Percentiles rank a stretch among this genome's conserved stretches.
These are phyloP conservation scores for Phoma sp. DNA, from an alignment of 2,329 filamentous ascomycete genomes.

Conservation along the genomic window DNA sequence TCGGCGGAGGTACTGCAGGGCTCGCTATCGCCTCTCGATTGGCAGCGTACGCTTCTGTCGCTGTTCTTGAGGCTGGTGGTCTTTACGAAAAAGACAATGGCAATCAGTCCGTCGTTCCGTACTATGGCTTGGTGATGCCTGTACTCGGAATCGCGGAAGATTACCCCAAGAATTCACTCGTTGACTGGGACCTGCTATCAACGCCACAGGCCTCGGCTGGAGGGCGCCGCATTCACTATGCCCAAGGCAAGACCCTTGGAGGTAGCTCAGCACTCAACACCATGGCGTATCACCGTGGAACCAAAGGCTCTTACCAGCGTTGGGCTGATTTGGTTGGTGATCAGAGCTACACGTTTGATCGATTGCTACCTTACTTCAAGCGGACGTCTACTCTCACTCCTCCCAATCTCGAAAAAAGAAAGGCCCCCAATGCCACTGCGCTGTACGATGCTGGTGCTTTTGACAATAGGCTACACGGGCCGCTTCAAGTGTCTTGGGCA, in stretches of 20 bases:
- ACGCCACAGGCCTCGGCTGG: constrained; percentile 25
- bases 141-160: constrained; percentile 26
- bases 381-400: constrained; percentile 37
- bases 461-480: constrained; percentile 22
- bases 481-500: constrained; percentile 36
- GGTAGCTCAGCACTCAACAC: constrained; percentile 38
- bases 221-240: constrained; percentile 40
- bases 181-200: constrained; percentile 42
- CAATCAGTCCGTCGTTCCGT: constrained; percentile 37
- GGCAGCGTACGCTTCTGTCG: constrained; percentile 29
- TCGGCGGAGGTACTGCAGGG: constrained; percentile 41
- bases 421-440: constrained; percentile 29
- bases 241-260: constrained; percentile 43
- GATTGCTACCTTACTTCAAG: constrained; percentile 40
- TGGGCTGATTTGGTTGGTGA: constrained; percentile 46
- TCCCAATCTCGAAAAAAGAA: constrained; percentile 32
- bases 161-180: constrained; percentile 27
- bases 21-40: constrained; percentile 35
- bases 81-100: constrained; percentile 38
- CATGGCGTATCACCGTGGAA: constrained; percentile 37
- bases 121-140: constrained; percentile 25
- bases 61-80: constrained; percentile 37
- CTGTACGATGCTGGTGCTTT: constrained; percentile 27
- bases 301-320: constrained; percentile 28
- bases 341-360: constrained; percentile 37